Conservation (phyloP, 2,329 filamentous ascomycete genomes). For the Trichoderma asperellum region DNA sequence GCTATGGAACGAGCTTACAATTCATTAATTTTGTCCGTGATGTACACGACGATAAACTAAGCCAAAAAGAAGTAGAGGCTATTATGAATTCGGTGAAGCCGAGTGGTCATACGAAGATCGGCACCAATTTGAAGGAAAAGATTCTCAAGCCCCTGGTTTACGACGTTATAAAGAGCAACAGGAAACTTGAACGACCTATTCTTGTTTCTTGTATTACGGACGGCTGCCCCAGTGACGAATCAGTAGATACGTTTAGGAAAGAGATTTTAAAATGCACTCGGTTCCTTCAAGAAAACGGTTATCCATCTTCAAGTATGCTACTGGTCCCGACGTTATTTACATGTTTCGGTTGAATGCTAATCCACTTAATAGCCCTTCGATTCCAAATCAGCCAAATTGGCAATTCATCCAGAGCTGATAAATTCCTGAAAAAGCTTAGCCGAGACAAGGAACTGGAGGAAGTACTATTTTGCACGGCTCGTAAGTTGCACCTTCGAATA, state of each 20-base stretch:
- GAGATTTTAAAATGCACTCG: slow-evolving; percentile 4
- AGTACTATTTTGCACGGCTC: slow-evolving; percentile 6
- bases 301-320: background rate
- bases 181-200: background rate
- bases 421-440: background rate
- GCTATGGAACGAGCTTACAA: slow-evolving; percentile 11
- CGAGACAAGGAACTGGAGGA: background rate
- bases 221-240: slow-evolving; percentile 6
- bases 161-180: background rate
- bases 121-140: slow-evolving; percentile 11
- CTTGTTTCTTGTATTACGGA: slow-evolving; percentile 26
- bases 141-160: slow-evolving; percentile 26
- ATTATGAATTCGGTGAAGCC: slow-evolving; percentile 1
- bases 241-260: background rate
- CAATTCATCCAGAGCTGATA: background rate
- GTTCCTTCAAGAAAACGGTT: background rate
- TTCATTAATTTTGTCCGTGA: slow-evolving; percentile 13
- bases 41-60: background rate
- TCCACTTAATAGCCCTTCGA: background rate
- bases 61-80: background rate
- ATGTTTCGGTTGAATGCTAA: background rate
- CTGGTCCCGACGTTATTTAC: background rate
- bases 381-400: slow-evolving; percentile 28
- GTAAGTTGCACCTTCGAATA: slow-evolving; percentile 9
- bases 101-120: slow-evolving; percentile 11